A percentile compares a stretch with the other conserved stretches of the same genome.
Evolutionary conservation across 257 asterid species (phyloP).

Genomic region (Mitragyna speciosa): DNA sequence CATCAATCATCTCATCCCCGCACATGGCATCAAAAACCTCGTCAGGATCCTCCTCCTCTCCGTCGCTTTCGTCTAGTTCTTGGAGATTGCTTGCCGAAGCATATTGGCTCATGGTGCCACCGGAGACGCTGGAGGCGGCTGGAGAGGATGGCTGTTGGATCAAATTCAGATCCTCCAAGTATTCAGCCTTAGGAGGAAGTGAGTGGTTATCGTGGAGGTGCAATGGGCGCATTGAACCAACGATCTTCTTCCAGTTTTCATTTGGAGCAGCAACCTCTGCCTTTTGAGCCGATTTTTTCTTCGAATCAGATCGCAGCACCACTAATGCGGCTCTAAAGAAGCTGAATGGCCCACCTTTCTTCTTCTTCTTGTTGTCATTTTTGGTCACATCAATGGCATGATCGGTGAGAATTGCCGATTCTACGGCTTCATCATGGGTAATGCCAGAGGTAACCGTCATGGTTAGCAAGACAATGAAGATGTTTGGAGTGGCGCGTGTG

Average conservation of each 20-base stretch:
- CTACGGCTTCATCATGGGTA: neutral
- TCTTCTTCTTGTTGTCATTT: conserved; percentile 18
- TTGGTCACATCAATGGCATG: neutral
- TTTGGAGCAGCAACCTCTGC: neutral
- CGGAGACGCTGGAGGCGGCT: conserved; percentile 6
- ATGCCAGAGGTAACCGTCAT: neutral
- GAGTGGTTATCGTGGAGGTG: conserved; percentile 49
- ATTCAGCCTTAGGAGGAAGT: conserved; percentile 30
- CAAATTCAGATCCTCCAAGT: conserved; percentile 2
- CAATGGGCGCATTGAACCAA: conserved; percentile 73
- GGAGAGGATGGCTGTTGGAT: conserved; percentile 16
- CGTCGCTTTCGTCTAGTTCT: conserved; percentile 18
- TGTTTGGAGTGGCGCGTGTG: neutral
- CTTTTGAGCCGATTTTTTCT: conserved; percentile 19
- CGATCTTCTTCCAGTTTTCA: conserved; percentile 58
- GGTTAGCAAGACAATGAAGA: neutral
- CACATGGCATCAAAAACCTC: conserved; percentile 32
- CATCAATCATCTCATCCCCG: conserved; percentile 43
- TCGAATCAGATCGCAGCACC: conserved; percentile 39
- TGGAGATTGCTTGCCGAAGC: conserved; percentile 40
- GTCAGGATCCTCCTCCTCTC: conserved; percentile 24
- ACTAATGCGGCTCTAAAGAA: conserved; percentile 53
- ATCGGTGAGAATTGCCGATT: conserved; percentile 9
- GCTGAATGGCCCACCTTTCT: conserved; percentile 47
- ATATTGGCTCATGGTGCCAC: conserved; percentile 38